phyloP scores from a whole-genome alignment of 495 filamentous ascomycete genomes.

The Aspergillus avenaceus region DNA sequence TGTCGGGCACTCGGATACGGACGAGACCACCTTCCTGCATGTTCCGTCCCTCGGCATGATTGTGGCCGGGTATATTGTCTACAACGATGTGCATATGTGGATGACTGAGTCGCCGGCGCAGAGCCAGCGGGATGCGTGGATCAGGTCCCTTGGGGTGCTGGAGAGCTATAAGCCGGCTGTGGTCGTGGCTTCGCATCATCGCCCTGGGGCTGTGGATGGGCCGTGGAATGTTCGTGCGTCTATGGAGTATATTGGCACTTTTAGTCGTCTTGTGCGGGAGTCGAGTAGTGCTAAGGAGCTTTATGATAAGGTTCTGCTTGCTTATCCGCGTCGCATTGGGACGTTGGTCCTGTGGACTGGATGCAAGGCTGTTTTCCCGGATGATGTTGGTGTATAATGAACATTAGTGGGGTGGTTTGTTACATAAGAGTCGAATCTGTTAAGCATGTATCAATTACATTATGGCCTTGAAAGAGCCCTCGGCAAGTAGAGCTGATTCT shows the following conservation, averaged over 20 bases:
- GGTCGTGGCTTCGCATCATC: conserved; percentile 31
- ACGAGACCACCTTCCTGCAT: conserved; percentile 24
- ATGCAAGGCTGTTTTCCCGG: no score
- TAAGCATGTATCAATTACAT: no score
- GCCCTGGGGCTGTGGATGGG: conserved; percentile 19
- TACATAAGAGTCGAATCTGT: no score
- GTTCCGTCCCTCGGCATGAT: conserved; percentile 24
- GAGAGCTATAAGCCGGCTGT: conserved; percentile 21
- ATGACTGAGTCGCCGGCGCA: conserved; percentile 24
- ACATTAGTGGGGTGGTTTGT: no score
- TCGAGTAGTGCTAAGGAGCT: no score
- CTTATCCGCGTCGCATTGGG: no score
- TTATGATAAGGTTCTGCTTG: no score
- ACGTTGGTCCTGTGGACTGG: no score
- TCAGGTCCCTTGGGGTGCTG: conserved; percentile 26
- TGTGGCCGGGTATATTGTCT: conserved; percentile 31
- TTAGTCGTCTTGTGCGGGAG: no score
- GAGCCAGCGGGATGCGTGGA: conserved; percentile 23
- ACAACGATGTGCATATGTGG: conserved; percentile 30
- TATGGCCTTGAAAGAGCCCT: no score
- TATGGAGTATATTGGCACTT: conserved; percentile 23
- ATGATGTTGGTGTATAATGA: no score
- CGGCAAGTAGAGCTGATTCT: no score
- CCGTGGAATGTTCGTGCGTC: conserved; percentile 19
- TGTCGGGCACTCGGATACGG: conserved; percentile 27